phyloP scores from a whole-genome alignment of 768 basidiomycete species.

The Lentinula sp. region DNA sequence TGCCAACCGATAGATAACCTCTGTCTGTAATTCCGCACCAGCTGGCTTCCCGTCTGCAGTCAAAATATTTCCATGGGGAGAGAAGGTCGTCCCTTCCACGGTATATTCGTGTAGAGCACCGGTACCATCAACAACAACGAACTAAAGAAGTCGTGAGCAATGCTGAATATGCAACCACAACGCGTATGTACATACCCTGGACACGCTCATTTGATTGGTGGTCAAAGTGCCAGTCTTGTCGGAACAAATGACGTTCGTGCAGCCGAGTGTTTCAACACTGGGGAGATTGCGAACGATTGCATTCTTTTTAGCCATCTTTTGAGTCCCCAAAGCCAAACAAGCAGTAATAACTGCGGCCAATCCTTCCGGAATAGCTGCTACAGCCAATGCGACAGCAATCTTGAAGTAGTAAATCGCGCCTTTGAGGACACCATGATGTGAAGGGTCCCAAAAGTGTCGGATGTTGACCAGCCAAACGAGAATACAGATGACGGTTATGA shows the following conservation, averaged over 20 bases:
- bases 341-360: constrained; percentile 98
- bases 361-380: constrained; percentile 97
- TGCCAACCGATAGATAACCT: constrained; percentile 76
- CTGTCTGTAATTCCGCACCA: constrained; percentile 52
- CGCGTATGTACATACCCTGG: constrained; percentile 43
- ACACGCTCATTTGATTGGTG: constrained; percentile 97
- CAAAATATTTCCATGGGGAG: constrained; percentile 73
- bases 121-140: constrained; percentile 57
- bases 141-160: constrained; percentile 36
- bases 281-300: constrained; percentile 96
- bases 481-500: constrained; percentile 94
- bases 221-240: constrained; percentile 98
- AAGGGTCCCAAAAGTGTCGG: constrained; percentile 92
- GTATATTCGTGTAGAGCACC: constrained; percentile 56
- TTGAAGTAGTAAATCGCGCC: constrained; percentile 99
- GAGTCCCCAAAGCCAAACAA: constrained; percentile 92
- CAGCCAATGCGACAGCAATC: constrained; percentile 97
- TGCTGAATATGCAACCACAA: background rate
- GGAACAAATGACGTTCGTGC: constrained; percentile 97
- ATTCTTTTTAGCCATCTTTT: constrained; percentile 99
- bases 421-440: constrained; percentile 84
- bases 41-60: constrained; percentile 59
- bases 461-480: constrained; percentile 98
- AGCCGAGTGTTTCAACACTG: constrained; percentile 94
- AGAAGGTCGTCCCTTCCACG: constrained; percentile 91